phyloP scores from a whole-genome alignment of 2,329 filamentous ascomycete species.

The Aspergillus flavus region DNA sequence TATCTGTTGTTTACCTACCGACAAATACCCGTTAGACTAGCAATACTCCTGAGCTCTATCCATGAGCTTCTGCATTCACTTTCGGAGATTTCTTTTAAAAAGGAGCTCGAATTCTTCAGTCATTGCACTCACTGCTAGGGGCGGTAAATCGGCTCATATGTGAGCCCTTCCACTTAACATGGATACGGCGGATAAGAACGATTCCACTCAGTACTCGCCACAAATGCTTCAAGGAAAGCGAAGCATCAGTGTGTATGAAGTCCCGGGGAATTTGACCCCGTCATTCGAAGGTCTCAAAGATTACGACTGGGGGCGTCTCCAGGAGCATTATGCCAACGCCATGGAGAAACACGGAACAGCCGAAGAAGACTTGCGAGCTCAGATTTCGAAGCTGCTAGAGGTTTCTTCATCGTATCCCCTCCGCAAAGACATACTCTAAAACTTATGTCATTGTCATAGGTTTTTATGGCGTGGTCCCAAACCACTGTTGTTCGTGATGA shows the following conservation, averaged over 20 bases:
- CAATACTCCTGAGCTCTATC: not conserved
- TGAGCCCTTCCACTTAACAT: not conserved
- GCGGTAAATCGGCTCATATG: not conserved
- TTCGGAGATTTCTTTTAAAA: not conserved
- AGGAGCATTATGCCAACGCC: conserved; percentile 67
- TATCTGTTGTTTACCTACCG: no score
- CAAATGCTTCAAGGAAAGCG: not conserved
- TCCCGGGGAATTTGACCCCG: conserved; percentile 25
- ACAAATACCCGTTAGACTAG: not conserved
- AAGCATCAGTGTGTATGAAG: not conserved
- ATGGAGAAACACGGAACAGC: conserved; percentile 64
- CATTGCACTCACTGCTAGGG: not conserved
- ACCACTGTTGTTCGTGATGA: conserved; percentile 73
- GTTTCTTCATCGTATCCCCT: conserved; percentile 41
- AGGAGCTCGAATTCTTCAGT: not conserved
- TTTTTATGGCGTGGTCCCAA: conserved; percentile 78
- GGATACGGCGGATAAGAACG: not conserved
- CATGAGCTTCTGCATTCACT: not conserved
- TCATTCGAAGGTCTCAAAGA: conserved; percentile 55
- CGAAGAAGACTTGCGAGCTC: conserved; percentile 67
- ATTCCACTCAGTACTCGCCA: not conserved
- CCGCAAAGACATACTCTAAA: conserved; percentile 5
- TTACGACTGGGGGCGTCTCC: conserved; percentile 80
- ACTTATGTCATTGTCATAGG: conserved; percentile 52
- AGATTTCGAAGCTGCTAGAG: conserved; percentile 69